Percentiles rank a stretch among this genome's conserved stretches.
phyloP scores from a whole-genome alignment of 352 stramenopile species.

The Globisporangium cylindrosporum region DNA sequence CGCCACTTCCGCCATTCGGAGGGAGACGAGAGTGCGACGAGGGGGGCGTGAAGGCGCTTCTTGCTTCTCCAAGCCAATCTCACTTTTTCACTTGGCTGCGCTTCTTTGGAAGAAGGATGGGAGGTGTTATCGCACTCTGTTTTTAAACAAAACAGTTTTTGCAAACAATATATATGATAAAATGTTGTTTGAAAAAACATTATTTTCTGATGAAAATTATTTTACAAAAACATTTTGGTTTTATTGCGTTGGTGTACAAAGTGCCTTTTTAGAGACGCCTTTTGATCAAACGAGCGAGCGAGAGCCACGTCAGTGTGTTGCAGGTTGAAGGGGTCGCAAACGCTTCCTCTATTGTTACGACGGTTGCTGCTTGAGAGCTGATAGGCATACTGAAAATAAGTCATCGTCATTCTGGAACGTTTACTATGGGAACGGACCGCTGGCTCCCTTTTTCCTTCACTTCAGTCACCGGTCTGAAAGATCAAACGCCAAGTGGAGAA shows the following conservation, averaged over 20 bases:
- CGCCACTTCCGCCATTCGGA: constrained; percentile 24
- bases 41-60: not conserved
- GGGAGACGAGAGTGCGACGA: not conserved
- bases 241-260: too few relatives aligned
- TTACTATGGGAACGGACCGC: not conserved
- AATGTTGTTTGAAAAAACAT: too few relatives aligned
- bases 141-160: too few relatives aligned
- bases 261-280: not conserved
- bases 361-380: constrained; percentile 28
- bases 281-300: constrained; percentile 2
- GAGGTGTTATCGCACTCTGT: too few relatives aligned
- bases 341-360: not conserved
- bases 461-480: not conserved
- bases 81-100: constrained; percentile 2
- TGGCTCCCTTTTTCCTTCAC: constrained; percentile 6
- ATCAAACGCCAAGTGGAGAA: constrained; percentile 19
- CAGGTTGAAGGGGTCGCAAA: constrained; percentile 23
- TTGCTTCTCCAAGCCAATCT: not conserved
- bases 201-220: too few relatives aligned
- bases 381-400: constrained; percentile 8
- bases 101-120: constrained; percentile 1
- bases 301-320: constrained; percentile 47
- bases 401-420: constrained; percentile 14
- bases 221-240: too few relatives aligned
- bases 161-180: too few relatives aligned